Percentiles rank a stretch among this genome's conserved stretches.
phyloP scores from a whole-genome alignment of 176 grass and related monocot species.

The Cocos nucifera region DNA sequence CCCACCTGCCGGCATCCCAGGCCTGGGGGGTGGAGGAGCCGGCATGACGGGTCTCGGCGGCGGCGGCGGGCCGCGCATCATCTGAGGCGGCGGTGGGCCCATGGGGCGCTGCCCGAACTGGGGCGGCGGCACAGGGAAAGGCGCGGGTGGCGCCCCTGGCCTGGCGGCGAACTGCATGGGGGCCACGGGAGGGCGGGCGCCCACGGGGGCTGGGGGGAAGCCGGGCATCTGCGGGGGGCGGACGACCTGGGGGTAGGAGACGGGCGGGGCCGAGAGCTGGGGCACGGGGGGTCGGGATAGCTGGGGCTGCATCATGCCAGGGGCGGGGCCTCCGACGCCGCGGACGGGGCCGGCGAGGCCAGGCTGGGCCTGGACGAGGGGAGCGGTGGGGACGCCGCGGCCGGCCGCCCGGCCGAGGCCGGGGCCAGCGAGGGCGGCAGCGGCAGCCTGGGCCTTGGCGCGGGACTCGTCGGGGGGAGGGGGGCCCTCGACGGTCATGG shows the following conservation, averaged over 20 bases:
- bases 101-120: conserved; percentile 68
- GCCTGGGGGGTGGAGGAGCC: conserved; percentile 37
- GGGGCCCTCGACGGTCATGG: conserved; percentile 94
- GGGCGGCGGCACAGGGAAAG: conserved; percentile 48
- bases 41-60: conserved; percentile 40
- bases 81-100: conserved; percentile 34
- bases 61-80: conserved; percentile 28
- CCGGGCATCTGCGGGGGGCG: conserved; percentile 25
- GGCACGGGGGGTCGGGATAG: conserved; percentile 75
- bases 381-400: conserved; percentile 58
- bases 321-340: conserved; percentile 69
- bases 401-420: conserved; percentile 72
- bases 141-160: conserved; percentile 45
- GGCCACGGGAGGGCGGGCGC: conserved; percentile 25
- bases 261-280: conserved; percentile 58
- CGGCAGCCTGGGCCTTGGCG: conserved; percentile 50
- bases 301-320: conserved; percentile 96
- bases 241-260: conserved; percentile 77
- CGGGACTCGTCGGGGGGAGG: conserved; percentile 89
- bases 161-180: conserved; percentile 53
- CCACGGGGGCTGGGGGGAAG: conserved; percentile 20
- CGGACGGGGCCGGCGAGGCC: conserved; percentile 74
- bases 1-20: conserved; percentile 55
- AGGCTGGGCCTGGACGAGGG: conserved; percentile 69
- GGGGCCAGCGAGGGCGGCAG: conserved; percentile 38